Evolutionary conservation across 306 rosid genomes (phyloP), one percentile per base, ranked within the genome.

Genomic region (Oemleria cerasiformis): DNA sequence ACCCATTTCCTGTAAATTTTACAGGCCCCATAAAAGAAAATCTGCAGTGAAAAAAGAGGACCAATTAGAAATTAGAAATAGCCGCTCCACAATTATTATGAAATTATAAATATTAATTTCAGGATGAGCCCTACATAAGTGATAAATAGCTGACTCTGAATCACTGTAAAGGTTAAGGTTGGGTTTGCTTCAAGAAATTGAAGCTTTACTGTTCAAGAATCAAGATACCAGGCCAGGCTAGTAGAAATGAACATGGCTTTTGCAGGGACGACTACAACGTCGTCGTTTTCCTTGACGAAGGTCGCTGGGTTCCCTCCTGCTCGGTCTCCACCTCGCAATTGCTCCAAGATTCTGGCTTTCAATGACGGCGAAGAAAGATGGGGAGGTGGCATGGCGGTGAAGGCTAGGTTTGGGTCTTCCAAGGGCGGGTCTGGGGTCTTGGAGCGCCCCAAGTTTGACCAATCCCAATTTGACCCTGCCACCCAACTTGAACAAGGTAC

Each of bases 391-490:
- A 43, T 65, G 65, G 63, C 72, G 42, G 44, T 74, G 40, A 56
- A 34, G 47, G 72, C 78, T 48, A 65, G 78, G 66, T 65, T 74
- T 55, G 78, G 78, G 30, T n/a, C 72, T 65, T 74, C 78, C 57
- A 55, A 36, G 63, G 66, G 72, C 41, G 78, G 78, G 7, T 72
- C 72, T 8, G 78, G 78, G 8, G 72, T 74, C 23, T 44, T 74
- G 72, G 78, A 74, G 40, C 72, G 78, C 23, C 78, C 72, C 13
- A 42, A 58, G 44, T 65, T 74, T 65, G 78, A 74, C 59, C 78
- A 74, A 23, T 40, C 72, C 66, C 59, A 66, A 56, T 66, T 74
- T 45, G 72, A 74, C 2, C 72, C 66, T 8, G 34, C 41, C 0
- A 74, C 72, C 41, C 72, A 65, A 56, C 56, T 65, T 65, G 20